Conservation (phyloP, 75 land plant genomes). For the Ceratopteris richardii region DNA sequence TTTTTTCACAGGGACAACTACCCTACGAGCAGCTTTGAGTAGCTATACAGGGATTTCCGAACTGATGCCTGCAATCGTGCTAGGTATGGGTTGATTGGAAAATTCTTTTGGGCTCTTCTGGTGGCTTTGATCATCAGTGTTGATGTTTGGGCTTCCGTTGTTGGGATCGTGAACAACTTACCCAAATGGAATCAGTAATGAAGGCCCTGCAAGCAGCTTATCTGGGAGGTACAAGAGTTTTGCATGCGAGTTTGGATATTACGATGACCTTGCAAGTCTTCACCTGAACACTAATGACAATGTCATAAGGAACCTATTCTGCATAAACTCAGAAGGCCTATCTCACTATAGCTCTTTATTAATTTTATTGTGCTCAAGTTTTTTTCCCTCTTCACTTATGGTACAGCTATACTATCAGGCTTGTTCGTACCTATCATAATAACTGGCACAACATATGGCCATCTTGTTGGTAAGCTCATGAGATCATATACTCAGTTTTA, state of each 20-base stretch:
- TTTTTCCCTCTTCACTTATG: slow-evolving; percentile 64
- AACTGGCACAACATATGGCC: slow-evolving; percentile 57
- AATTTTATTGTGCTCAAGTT: slow-evolving; percentile 56
- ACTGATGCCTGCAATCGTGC: slow-evolving; percentile 59
- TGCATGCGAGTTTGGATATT: slow-evolving; percentile 67
- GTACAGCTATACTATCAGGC: slow-evolving; percentile 72
- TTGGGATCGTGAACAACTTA: slow-evolving; percentile 64
- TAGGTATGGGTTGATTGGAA: slow-evolving; percentile 20
- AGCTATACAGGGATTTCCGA: slow-evolving; percentile 58
- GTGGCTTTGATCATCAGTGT: slow-evolving; percentile 31
- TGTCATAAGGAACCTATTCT: slow-evolving; percentile 73
- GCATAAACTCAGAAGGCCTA: slow-evolving; percentile 43
- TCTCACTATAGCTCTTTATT: slow-evolving; percentile 45
- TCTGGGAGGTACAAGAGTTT: slow-evolving; percentile 75
- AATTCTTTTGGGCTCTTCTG: slow-evolving; percentile 14
- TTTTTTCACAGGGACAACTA: slow-evolving; percentile 75
- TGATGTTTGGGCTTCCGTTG: slow-evolving; percentile 66
- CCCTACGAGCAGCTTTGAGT: slow-evolving; percentile 56
- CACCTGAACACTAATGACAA: slow-evolving; percentile 90
- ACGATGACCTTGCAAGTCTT: slow-evolving; percentile 88
- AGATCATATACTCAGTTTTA: slow-evolving; percentile 4
- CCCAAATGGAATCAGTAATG: slow-evolving; percentile 32
- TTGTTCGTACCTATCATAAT: slow-evolving; percentile 32
- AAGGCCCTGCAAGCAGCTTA: slow-evolving; percentile 60
- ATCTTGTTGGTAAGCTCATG: slow-evolving; percentile 43